Evolutionary conservation across 2,329 filamentous ascomycete genomes (phyloP), one percentile per base, ranked within the genome.

Genomic region (Atkinsonella hypoxylon): DNA sequence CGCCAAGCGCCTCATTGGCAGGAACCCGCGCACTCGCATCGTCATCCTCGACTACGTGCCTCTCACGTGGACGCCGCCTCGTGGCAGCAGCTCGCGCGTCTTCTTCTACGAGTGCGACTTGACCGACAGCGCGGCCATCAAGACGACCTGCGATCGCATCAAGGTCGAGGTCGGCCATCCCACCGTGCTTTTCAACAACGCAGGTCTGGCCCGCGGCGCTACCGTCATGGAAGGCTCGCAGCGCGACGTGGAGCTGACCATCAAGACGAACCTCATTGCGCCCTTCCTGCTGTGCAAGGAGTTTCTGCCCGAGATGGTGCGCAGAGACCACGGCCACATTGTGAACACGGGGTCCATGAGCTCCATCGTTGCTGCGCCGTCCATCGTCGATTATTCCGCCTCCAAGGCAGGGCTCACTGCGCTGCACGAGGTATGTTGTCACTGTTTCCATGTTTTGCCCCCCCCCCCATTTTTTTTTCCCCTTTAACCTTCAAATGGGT

Each of bases 281-380:
- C 81, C 83, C 59, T 82, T 81, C 65, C 72, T 76, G 13, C 64
- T 73, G 76, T 42, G 67, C 70, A 44, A 79, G 58, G 74, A 82
- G 53, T 83, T 84, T 61, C 62, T 84, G 2, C 81, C 81, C 0
- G 59, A 68, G 18, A 82, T 85, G 74, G 66, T 79, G 26, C 59
- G 62, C 11, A 59, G 58, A 1, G 78, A 84, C 61, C 81, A 85
- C 61, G 82, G 82, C 6, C 81, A 83, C 66, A 67, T 85, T 41
- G 74, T 85, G 46, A 83, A 78, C 2, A 71, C 83, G 22, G 77
- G 81, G 7, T 78, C 74, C 2, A 68, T 79, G 52, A 79, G 79
- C 6, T 76, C 74, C 8, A 75, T 78, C 54, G 58, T 76, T 0
- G 67, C 74, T 4, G 72, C 75, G 0, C 72, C 78, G 1, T 70